Evolutionary conservation across 2,329 filamentous ascomycete genomes (phyloP).

Genomic region (Fusarium zealandicum): DNA sequence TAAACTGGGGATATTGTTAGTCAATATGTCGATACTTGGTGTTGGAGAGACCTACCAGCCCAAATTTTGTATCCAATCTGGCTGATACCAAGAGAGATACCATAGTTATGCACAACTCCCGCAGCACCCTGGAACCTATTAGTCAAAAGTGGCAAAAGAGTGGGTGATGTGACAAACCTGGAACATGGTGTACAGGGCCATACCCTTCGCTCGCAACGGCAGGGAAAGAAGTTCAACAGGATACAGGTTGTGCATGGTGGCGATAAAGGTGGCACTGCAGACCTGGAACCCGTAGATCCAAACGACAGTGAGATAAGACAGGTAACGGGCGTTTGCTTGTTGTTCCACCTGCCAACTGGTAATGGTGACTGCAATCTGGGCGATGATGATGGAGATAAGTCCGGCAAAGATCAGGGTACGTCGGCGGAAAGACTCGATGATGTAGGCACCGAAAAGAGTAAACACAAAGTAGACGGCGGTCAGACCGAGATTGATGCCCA

Average conservation of each 20-base stretch:
- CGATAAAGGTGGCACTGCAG: constrained; percentile 36
- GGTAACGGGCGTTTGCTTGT: constrained; percentile 2
- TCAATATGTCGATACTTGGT: neutral
- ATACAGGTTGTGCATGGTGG: constrained; percentile 37
- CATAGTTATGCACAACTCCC: constrained; percentile 34
- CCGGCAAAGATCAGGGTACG: constrained; percentile 33
- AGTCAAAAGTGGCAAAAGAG: neutral
- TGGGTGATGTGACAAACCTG: constrained; percentile 6
- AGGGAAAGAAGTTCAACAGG: constrained; percentile 35
- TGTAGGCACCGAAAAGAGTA: constrained; percentile 31
- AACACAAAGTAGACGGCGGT: constrained; percentile 37
- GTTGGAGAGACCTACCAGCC: constrained; percentile 1
- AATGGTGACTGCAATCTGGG: constrained; percentile 34
- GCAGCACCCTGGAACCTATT: constrained; percentile 19
- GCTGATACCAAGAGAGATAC: constrained; percentile 30
- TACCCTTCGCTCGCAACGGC: constrained; percentile 33
- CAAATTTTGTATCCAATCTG: constrained; percentile 37
- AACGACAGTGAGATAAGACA: constrained; percentile 22
- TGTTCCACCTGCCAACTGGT: constrained; percentile 28
- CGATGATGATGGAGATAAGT: constrained; percentile 25
- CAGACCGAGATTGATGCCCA: constrained; percentile 31
- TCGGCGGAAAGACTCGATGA: constrained; percentile 31
- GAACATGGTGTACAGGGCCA: constrained; percentile 37
- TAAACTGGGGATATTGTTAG: constrained; percentile 13
- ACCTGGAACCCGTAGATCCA: constrained; percentile 38